Percentiles rank a stretch among this genome's conserved stretches.
Conservation (phyloP, 176 grass and related monocot genomes). For the Paspalum vaginatum region DNA sequence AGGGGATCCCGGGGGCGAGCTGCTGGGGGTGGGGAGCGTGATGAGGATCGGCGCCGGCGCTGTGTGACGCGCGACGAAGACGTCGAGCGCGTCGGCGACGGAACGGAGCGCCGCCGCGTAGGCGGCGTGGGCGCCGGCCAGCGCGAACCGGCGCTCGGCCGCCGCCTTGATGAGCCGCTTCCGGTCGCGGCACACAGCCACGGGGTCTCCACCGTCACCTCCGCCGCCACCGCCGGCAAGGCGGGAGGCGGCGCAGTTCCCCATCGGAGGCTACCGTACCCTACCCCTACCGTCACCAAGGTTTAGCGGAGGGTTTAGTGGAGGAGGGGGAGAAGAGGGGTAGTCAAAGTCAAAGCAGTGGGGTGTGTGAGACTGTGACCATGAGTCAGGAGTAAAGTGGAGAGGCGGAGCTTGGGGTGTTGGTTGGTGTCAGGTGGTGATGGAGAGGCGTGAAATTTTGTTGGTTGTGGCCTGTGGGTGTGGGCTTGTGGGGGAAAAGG, state of each 20-base stretch:
- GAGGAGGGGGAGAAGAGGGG: background rate
- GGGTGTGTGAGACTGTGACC: slow-evolving; percentile 26
- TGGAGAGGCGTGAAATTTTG: slow-evolving; percentile 47
- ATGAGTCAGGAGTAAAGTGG: background rate
- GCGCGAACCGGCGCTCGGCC: slow-evolving; percentile 64
- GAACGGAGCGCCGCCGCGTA: slow-evolving; percentile 68
- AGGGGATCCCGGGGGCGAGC: slow-evolving; percentile 52
- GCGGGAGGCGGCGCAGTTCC: slow-evolving; percentile 91
- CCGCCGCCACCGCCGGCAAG: slow-evolving; percentile 56
- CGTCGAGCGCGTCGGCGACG: slow-evolving; percentile 71
- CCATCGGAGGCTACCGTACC: slow-evolving; percentile 51
- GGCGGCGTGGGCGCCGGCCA: slow-evolving; percentile 66
- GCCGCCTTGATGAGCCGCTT: slow-evolving; percentile 87
- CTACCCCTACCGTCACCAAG: slow-evolving; percentile 23
- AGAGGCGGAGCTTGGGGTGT: background rate
- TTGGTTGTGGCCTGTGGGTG: slow-evolving; percentile 37
- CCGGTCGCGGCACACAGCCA: slow-evolving; percentile 75
- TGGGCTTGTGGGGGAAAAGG: slow-evolving; percentile 25
- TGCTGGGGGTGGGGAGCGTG: slow-evolving; percentile 55
- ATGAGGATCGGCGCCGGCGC: slow-evolving; percentile 84
- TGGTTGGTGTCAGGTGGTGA: slow-evolving; percentile 27
- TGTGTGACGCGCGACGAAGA: slow-evolving; percentile 85
- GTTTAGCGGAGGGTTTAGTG: slow-evolving; percentile 62
- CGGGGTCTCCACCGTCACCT: slow-evolving; percentile 64
- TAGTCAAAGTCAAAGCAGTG: slow-evolving; percentile 83